A percentile compares a stretch with the other conserved stretches of the same genome.
These are phyloP conservation scores for Pichia terricola DNA, from an alignment of 1,139 yeast genomes.

Conservation along the genomic window DNA sequence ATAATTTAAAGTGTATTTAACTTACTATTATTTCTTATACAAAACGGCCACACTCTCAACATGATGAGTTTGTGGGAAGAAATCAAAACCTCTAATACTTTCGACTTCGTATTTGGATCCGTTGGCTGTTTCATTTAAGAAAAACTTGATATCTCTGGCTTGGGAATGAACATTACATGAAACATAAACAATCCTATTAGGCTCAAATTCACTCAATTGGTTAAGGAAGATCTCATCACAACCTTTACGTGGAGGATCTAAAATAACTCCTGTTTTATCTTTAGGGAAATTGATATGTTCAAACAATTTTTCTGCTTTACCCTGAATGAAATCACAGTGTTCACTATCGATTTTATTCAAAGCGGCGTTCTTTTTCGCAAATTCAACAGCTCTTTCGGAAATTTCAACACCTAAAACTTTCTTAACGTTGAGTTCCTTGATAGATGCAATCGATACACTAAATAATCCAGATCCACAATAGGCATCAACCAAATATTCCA, in stretches of 20 bases:
- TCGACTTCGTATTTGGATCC: constrained; percentile 62
- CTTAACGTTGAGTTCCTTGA: constrained; percentile 44
- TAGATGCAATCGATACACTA: constrained; percentile 66
- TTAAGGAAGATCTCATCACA: constrained; percentile 82
- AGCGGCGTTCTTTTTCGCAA: constrained; percentile 75
- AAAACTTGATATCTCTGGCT: constrained; percentile 86
- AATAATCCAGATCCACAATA: constrained; percentile 96
- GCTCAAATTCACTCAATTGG: constrained; percentile 74
- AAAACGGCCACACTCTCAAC: constrained; percentile 93
- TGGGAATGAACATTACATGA: constrained; percentile 97
- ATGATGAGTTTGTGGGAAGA: constrained; percentile 97
- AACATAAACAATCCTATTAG: constrained; percentile 81
- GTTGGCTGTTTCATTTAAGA: constrained; percentile 55
- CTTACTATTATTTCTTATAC: constrained; percentile 8
- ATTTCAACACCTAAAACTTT: constrained; percentile 91
- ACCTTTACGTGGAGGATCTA: constrained; percentile 97
- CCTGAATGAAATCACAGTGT: constrained; percentile 79
- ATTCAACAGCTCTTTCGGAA: constrained; percentile 81
- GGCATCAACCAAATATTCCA: constrained; percentile 75
- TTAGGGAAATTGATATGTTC: constrained; percentile 66
- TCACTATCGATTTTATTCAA: constrained; percentile 46
- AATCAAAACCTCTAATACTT: constrained; percentile 87
- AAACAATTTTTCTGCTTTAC: constrained; percentile 87
- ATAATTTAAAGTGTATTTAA: neutral
- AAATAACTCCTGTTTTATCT: constrained; percentile 72